Conservation (phyloP, 371 early-diverging fungal species). For the Mucor mucedo region DNA sequence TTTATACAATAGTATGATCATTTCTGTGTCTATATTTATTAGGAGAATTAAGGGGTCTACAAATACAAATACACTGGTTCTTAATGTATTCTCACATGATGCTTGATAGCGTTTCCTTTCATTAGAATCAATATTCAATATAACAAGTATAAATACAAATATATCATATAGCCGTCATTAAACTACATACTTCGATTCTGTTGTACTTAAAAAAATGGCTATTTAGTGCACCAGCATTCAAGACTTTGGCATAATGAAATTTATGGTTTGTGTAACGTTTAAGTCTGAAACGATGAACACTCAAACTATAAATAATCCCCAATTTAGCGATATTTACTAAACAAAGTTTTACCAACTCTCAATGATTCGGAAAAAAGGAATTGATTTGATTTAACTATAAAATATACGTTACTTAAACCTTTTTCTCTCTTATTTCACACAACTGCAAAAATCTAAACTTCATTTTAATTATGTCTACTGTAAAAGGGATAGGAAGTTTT, state of each 20-base stretch:
- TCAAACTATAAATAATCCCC: constrained; percentile 5
- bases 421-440: not conserved
- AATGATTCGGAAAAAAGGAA: constrained; percentile 15
- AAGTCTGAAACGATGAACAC: constrained; percentile 12
- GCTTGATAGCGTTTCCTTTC: no score
- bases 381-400: constrained; percentile 3
- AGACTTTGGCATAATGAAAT: no score
- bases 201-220: no score
- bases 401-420: not conserved
- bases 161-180: no score
- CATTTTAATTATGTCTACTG: constrained; percentile 15
- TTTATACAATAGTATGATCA: no score
- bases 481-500: constrained; percentile 43
- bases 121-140: not conserved
- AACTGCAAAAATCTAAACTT: not conserved
- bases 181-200: no score
- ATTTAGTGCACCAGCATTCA: no score
- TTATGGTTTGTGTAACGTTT: constrained; percentile 4
- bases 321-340: constrained; percentile 26
- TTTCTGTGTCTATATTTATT: no score
- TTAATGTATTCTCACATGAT: no score
- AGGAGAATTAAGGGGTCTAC: no score
- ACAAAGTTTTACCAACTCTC: constrained; percentile 6
- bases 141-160: no score
- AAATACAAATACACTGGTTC: no score